Percentiles rank a stretch among this genome's conserved stretches.
Evolutionary conservation across 495 filamentous ascomycete genomes (phyloP).

Genomic region (Xylaria bambusicola): DNA sequence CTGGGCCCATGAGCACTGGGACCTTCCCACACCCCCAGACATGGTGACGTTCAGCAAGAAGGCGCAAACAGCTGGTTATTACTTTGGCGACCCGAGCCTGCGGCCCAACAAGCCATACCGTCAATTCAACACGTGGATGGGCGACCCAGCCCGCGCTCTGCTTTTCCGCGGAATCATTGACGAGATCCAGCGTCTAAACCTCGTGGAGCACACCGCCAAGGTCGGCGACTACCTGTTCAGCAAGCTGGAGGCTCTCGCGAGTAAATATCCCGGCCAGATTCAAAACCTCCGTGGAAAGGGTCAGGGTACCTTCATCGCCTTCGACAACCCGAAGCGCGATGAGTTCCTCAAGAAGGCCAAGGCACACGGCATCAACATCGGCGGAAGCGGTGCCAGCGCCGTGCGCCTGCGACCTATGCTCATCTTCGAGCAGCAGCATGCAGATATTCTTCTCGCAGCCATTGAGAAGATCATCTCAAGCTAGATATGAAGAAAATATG

Average conservation of each 20-base stretch:
- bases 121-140: conserved; percentile 99
- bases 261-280: conserved; percentile 80
- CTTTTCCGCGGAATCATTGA: conserved; percentile 91
- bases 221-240: conserved; percentile 83
- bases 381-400: conserved; percentile 77
- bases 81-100: conserved; percentile 83
- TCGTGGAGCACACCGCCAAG: conserved; percentile 77
- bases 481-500: conserved; percentile 9
- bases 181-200: conserved; percentile 78
- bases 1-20: conserved; percentile 99
- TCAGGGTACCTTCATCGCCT: conserved; percentile 96
- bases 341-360: conserved; percentile 82
- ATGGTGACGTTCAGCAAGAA: conserved; percentile 99
- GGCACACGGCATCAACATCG: conserved; percentile 86
- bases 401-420: conserved; percentile 93
- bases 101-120: conserved; percentile 99
- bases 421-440: conserved; percentile 93
- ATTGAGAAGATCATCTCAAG: conserved; percentile 70
- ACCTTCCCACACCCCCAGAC: conserved; percentile 80
- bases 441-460: conserved; percentile 55
- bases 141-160: conserved; percentile 86
- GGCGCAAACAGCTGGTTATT: conserved; percentile 97
- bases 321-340: conserved; percentile 85
- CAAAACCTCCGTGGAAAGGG: conserved; percentile 90
- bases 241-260: conserved; percentile 67